Percentiles rank a stretch among this genome's conserved stretches.
phyloP scores from a whole-genome alignment of 352 stramenopile species.

The Pythium coloratum region DNA sequence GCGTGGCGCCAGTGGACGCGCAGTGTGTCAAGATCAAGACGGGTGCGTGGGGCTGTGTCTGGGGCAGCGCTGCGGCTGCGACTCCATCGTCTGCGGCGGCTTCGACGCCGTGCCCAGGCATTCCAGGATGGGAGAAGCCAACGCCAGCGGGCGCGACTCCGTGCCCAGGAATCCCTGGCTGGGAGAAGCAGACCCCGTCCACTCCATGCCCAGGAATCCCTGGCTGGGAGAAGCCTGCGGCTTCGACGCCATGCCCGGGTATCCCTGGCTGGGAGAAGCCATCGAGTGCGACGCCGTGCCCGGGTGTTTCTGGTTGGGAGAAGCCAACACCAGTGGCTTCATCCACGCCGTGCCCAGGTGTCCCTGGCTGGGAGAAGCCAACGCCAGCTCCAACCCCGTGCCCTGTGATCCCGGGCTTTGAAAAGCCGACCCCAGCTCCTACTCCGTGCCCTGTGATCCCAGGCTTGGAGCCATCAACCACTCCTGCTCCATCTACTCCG shows the following conservation, averaged over 20 bases:
- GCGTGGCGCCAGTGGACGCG: slow-evolving; percentile 51
- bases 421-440: slow-evolving; percentile 20
- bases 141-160: slow-evolving; percentile 23
- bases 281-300: slow-evolving; percentile 16
- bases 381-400: slow-evolving; percentile 29
- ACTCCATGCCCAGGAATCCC: slow-evolving; percentile 27
- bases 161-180: slow-evolving; percentile 26
- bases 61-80: slow-evolving; percentile 9
- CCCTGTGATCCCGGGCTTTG: slow-evolving; percentile 28
- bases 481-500: slow-evolving; percentile 23
- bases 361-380: slow-evolving; percentile 26
- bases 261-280: slow-evolving; percentile 28
- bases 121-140: slow-evolving; percentile 25
- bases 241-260: slow-evolving; percentile 30
- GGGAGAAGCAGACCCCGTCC: slow-evolving; percentile 21
- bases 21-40: slow-evolving; percentile 64
- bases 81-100: not conserved
- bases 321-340: slow-evolving; percentile 15
- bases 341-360: slow-evolving; percentile 13
- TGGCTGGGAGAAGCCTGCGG: slow-evolving; percentile 15
- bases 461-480: slow-evolving; percentile 8
- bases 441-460: slow-evolving; percentile 1
- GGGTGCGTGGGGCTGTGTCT: slow-evolving; percentile 74
- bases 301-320: slow-evolving; percentile 27
- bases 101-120: slow-evolving; percentile 30